Evolutionary conservation across 2,329 filamentous ascomycete species (phyloP), one percentile per base, ranked within the genome.

Genomic region (Trichoderma guizhouense): DNA sequence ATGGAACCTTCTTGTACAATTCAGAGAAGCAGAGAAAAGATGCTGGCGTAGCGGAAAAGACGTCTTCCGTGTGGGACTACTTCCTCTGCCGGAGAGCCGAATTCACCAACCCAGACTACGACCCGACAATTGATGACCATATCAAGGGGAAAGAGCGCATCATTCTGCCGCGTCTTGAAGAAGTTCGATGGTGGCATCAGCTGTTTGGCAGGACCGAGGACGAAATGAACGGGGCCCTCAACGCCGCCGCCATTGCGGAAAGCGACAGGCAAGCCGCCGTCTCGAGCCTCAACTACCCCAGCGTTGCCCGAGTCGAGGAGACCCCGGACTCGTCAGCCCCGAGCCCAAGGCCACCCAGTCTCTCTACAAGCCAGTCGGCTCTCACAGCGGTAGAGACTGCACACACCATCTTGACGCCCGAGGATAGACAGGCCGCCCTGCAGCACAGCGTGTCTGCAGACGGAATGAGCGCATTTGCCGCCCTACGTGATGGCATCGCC

Each of bases 1-100:
- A 98, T 74, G 96, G 96, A 60, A 98, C 95, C 0, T 99, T 99
- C 79, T 86, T 99, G 6, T 97, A 93, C 82, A 98, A 99, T 82
- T 97, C 90, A 71, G 96, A 99, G 80, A 96, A 94, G 78, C 93
- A 97, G 77, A 91, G 96, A 4, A 84, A 89, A 18, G 92, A 96
- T 57, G 87, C 89, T 26, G 86, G 85, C 32, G 90, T 93, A 1
- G 84, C 86, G 51, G 90, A 94, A 76, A 87, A 89, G 69, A 97
- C 94, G 4, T 87, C 92, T 4, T 97, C 93, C 26, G 96, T 98
- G 1, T 99, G 96, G 96, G 92, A 96, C 76, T 98, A 98, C 79
- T 98, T 99, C 81, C 84, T 98, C 8, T 90, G 92, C 57, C 89
- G 95, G 12, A 90, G 89, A 75, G 85, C 88, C 24, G 93, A 97